Evolutionary conservation across 1,284 basidiomycete species (phyloP), one percentile per base, ranked within the genome.

Genomic region (Filobasidium uniguttulatum): DNA sequence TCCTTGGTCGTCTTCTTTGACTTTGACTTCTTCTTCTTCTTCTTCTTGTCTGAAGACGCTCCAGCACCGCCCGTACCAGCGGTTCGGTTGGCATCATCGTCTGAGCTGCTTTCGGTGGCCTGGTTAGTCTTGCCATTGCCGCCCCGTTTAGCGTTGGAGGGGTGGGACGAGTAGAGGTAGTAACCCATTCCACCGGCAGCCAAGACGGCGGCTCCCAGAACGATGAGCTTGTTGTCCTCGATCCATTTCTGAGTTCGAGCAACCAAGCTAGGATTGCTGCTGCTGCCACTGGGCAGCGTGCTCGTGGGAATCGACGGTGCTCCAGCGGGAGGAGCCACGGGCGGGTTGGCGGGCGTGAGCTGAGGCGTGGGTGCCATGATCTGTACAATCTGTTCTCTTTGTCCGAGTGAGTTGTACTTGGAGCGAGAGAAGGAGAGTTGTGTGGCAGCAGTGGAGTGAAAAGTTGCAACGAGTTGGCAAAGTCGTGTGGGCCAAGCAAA

Each of bases 161-260:
- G 35, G n/a, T 34, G 40, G 46, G 19, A 29, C 20, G 61, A 56
- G 64, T 73, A 73, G 46, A 72, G 60, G 59, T 83, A 85, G 68
- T 87, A 88, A 23, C 79, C 82, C 43, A 78, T 81, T 44, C 82
- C 85, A 46, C 82, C 83, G 34, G 79, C 80, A 41, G 81, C 85
- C 55, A 83, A 71, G 44, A 79, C 79, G 31, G 80, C 81, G 0
- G 81, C 82, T 1, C 68, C 68, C 43, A 70, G 57, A 50, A 70
- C 59, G 31, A 64, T 56, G 25, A 59, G 55, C 51, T 67, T 65
- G 59, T 70, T 63, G 38, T 70, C 66, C 54, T 69, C 67, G 53
- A 67, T 55, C 57, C 65, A 70, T 52, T 58, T 57, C 50, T 63
- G 60, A 2, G 67, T 60, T 35, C 64, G 60, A 46, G 44, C 54